Conservation (phyloP, 2,329 filamentous ascomycete genomes). For the Xylariaceae sp. region DNA sequence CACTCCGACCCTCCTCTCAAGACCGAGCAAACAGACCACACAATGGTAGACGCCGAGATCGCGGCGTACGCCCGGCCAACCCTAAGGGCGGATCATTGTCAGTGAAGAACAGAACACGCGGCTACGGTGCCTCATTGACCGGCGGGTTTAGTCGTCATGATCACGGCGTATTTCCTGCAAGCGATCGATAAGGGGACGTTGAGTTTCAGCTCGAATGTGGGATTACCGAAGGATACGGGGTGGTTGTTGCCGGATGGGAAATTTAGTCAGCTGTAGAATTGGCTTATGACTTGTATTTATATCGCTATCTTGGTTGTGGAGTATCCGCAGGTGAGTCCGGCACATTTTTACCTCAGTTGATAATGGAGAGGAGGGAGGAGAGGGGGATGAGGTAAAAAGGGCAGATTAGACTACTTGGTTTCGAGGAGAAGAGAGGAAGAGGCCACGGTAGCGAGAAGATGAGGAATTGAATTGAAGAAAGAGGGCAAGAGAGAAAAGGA, state of each 20-base stretch:
- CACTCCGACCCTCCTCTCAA: constrained; percentile 40
- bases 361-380: too few species aligned
- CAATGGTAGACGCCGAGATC: constrained; percentile 62
- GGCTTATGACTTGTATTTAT: constrained; percentile 73
- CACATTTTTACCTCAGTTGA: background rate
- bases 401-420: too few species aligned
- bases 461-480: background rate
- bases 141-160: constrained; percentile 66
- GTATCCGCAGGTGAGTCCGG: constrained; percentile 53
- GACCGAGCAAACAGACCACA: constrained; percentile 45
- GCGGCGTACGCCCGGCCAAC: constrained; percentile 67
- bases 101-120: constrained; percentile 55
- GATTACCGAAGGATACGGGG: constrained; percentile 48
- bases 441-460: too few species aligned
- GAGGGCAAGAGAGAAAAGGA: background rate
- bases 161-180: constrained; percentile 69
- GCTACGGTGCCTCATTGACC: constrained; percentile 63
- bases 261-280: constrained; percentile 53
- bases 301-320: constrained; percentile 67
- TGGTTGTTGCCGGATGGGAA: constrained; percentile 38
- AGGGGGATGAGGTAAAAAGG: too few species aligned
- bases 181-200: constrained; percentile 65
- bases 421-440: too few species aligned
- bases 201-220: constrained; percentile 63
- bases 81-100: constrained; percentile 52